Base-by-base conservation (phyloP, 352 stramenopile genomes). In the Globisporangium polare region DNA sequence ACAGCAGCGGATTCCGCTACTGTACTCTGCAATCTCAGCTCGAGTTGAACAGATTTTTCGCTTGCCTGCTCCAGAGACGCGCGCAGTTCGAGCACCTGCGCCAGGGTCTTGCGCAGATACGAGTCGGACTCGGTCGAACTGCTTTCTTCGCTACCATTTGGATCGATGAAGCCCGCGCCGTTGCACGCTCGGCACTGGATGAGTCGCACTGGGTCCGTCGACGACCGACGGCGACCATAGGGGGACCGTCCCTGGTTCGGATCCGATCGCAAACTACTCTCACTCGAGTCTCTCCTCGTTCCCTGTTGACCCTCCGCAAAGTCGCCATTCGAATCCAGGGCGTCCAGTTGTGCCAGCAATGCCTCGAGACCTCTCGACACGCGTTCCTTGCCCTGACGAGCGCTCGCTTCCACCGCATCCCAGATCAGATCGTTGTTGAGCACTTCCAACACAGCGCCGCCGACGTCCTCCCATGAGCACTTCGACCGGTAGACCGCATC, bases 351-450 rank as follows among this genome's bases (percentile, higher is more conserved):
- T 1, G 63, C 26, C 1, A 90, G 26, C 1, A 83, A n/a, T 24
- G 78, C 76, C 53, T 86, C 78, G 5, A 90, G 49, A 0, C 80
- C 78, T 47, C 71, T 62, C 10, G 74, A 71, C 17, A 69, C 61
- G 4, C 80, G 74, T 1, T 42, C 60, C 33, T 85, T 85, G 33
- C 77, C 67, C 18, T 68, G 62, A 8, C 65, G 66, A 39, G 76
- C 74, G 33, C 74, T 80, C 43, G 73, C 52, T 59, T 86, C 72
- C 3, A 88, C 78, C 1, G 74, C 78, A 22, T 75, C 59, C 80
- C 80, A 90, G 3, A 90, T 60, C 43, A 83, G 58, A 26, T 90
- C 78, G 51, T 84, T 88, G 58, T 86, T 90, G 7, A 90, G 64
- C 5, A 90, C 62, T 56, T 89, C 78, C 2, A 79, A 59, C 18